Base-by-base conservation (phyloP, 176 grass and related monocot genomes). In the Oryza rufipogon region DNA sequence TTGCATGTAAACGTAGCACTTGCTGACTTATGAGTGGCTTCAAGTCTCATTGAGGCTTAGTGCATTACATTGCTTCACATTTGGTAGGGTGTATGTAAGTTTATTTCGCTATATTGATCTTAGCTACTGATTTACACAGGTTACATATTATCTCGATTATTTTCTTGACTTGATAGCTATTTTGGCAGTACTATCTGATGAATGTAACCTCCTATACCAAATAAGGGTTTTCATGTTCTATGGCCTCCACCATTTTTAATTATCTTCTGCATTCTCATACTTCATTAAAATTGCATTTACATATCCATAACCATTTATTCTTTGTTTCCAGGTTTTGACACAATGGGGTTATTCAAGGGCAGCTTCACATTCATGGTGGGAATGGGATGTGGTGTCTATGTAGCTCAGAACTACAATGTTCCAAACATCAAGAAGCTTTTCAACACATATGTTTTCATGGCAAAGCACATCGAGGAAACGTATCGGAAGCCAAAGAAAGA, bases 381-480 rank as follows among this genome's bases (percentile, higher is more conserved):
- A 77, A 83, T 90, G 79, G 91, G 86, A 12, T 93, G 82, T 11
- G 91, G 93, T 67, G 76, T 91, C 30, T 91, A 87, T 80, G 72
- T 93, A 60, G 87, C 94, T 77, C 89, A 93, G 76, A 96, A 93
- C 79, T 93, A 91, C 87, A 89, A 71, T 11, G 80, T 96, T 71
- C 91, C 94, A 2, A 91, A 93, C 11, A 42, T 96, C 30, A 96
- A 96, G 70, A 91, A 87, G 86, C 81, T 96, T 4, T 76, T 91
- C 66, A 82, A 93, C 68, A 87, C 89, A 16, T 93, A 85, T 16
- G 73, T 89, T 66, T 86, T 91, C 63, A 16, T 89, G 66, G 94
- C 94, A 73, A 89, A 89, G 88, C 88, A 89, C 65, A n/a, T 88
- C 0, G 94, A 96, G 75, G 88, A 90, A 82, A 92, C 83, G 12